These are phyloP conservation scores for Comarum palustre DNA, from an alignment of 306 rosid species.

Conservation along the genomic window DNA sequence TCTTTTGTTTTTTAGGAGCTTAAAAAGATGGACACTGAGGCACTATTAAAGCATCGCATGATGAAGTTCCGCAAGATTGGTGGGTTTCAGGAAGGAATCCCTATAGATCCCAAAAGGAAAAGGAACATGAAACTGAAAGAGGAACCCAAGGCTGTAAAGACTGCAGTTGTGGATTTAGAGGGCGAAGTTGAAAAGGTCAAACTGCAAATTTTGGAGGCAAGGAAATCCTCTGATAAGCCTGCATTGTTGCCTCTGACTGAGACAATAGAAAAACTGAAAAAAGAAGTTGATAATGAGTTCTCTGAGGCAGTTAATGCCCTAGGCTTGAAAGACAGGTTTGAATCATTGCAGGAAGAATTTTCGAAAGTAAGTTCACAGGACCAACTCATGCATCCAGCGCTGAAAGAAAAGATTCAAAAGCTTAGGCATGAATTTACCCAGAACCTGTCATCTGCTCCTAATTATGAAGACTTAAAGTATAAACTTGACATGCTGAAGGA, in stretches of 20 bases:
- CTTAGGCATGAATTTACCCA: constrained; percentile 54
- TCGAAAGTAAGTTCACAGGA: constrained; percentile 44
- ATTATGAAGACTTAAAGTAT: constrained; percentile 47
- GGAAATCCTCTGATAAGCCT: constrained; percentile 42
- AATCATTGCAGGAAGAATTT: constrained; percentile 46
- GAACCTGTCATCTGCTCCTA: constrained; percentile 53
- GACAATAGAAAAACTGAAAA: constrained; percentile 53
- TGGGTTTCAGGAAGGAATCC: constrained; percentile 72
- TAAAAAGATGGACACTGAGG: constrained; percentile 49
- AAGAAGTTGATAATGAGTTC: constrained; percentile 58
- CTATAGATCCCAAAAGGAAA: constrained; percentile 58
- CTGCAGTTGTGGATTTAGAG: constrained; percentile 41
- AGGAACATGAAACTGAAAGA: constrained; percentile 72
- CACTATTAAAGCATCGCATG: constrained; percentile 63
- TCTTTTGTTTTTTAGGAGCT: constrained; percentile 62
- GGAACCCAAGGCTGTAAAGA: constrained; percentile 30
- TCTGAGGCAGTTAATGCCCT: constrained; percentile 53
- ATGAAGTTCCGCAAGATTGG: constrained; percentile 81
- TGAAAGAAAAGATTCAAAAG: constrained; percentile 57
- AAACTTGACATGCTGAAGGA: constrained; percentile 58
- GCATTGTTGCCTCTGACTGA: constrained; percentile 44
- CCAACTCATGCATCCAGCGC: constrained; percentile 46
- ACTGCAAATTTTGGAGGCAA: constrained; percentile 44
- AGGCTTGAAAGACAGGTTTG: constrained; percentile 59
- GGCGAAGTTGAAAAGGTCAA: constrained; percentile 56